A percentile compares a stretch with the other conserved stretches of the same genome.
phyloP scores from a whole-genome alignment of 176 grass and related monocot genomes.

The Triticum turgidum region DNA sequence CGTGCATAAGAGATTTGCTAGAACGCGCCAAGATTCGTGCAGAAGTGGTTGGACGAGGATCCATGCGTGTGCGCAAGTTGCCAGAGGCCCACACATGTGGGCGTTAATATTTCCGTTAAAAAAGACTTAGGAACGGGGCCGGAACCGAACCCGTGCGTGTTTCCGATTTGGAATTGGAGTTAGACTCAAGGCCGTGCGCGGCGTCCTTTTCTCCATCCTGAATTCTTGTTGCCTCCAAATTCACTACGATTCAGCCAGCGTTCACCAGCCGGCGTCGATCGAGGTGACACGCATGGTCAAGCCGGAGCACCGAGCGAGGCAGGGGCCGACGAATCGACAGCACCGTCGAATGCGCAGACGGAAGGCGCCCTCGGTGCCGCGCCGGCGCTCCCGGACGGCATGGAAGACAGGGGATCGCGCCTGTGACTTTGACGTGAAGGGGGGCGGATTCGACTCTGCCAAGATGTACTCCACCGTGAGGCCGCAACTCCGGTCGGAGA shows the following conservation, averaged over 20 bases:
- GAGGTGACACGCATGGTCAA: not conserved
- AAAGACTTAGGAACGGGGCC: not conserved
- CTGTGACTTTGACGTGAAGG: not conserved
- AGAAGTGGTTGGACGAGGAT: too few species aligned
- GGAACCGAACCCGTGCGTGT: not conserved
- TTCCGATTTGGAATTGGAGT: not conserved
- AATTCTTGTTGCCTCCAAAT: not conserved
- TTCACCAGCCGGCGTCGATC: not conserved
- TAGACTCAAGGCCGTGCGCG: not conserved
- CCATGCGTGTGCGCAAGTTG: too few species aligned
- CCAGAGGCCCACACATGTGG: too few species aligned
- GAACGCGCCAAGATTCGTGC: too few species aligned
- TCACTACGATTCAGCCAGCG: not conserved
- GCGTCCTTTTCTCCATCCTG: not conserved
- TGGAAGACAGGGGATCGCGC: not conserved
- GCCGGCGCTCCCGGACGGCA: not conserved
- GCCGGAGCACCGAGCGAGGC: not conserved
- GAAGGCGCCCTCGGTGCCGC: not conserved
- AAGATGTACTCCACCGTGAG: not conserved
- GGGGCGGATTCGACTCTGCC: not conserved
- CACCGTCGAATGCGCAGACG: not conserved
- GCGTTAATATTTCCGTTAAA: too few species aligned
- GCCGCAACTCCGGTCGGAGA: slow-evolving; percentile 18
- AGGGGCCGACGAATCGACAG: not conserved
- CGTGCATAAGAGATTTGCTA: too few species aligned